These are phyloP conservation scores for Westerdykella sp. DNA, from an alignment of 2,329 filamentous ascomycete species.

Conservation along the genomic window DNA sequence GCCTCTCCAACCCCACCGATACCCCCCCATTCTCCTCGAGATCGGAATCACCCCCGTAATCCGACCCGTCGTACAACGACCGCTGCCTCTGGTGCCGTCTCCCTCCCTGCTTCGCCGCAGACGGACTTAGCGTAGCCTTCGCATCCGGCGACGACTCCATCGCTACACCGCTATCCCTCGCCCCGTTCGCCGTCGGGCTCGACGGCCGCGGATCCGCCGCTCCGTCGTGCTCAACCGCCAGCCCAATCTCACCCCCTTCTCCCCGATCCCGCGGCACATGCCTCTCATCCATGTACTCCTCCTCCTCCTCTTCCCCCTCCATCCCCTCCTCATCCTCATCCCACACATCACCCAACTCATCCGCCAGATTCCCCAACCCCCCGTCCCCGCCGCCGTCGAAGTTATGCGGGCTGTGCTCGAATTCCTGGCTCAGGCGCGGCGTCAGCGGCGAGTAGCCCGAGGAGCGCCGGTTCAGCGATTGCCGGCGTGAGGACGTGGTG, in stretches of 20 bases:
- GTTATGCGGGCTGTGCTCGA: constrained; percentile 36
- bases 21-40: constrained; percentile 61
- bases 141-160: constrained; percentile 33
- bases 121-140: constrained; percentile 34
- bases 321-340: constrained; percentile 57
- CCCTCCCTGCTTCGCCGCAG: constrained; percentile 25
- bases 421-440: constrained; percentile 36
- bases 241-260: constrained; percentile 25
- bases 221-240: constrained; percentile 32
- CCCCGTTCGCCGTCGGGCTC: constrained; percentile 23
- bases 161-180: constrained; percentile 43
- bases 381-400: constrained; percentile 41
- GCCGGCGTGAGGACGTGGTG: constrained; percentile 29
- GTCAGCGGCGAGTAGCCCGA: constrained; percentile 44
- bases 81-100: constrained; percentile 39
- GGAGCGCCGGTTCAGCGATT: constrained; percentile 37
- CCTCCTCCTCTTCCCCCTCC: constrained; percentile 55
- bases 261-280: constrained; percentile 41
- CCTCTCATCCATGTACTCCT: constrained; percentile 61
- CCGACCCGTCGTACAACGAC: constrained; percentile 63
- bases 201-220: constrained; percentile 16
- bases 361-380: constrained; percentile 70
- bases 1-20: constrained; percentile 58
- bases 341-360: constrained; percentile 71
- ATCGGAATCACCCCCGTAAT: constrained; percentile 68